A percentile compares a stretch with the other conserved stretches of the same genome.
Evolutionary conservation across 176 grass and related monocot genomes (phyloP).

Genomic region (Oryza longistaminata): DNA sequence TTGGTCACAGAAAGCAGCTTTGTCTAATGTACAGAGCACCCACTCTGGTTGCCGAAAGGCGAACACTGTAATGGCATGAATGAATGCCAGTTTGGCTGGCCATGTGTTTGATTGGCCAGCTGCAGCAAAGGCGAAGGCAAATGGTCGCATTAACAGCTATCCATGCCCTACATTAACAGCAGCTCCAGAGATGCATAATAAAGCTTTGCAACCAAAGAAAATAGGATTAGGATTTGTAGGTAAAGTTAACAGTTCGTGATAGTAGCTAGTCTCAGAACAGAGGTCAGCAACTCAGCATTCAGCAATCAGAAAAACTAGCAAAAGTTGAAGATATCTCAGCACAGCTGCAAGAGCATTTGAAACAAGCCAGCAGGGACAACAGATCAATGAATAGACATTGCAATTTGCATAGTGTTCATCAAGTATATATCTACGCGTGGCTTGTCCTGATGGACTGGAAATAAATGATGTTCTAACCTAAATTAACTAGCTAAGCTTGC

Average conservation of each 20-base stretch:
- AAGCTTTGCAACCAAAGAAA: neutral
- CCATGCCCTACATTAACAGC: neutral
- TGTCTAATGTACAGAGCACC: neutral
- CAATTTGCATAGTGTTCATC: neutral
- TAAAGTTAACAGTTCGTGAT: neutral
- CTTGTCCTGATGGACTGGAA: neutral
- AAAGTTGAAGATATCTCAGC: neutral
- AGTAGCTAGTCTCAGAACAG: neutral
- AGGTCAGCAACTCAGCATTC: neutral
- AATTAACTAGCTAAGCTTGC: constrained; percentile 1
- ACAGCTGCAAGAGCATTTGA: neutral
- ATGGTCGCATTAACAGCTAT: neutral
- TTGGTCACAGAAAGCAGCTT: neutral
- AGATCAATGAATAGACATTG: neutral
- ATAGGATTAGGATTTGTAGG: no score
- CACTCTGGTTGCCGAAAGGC: neutral
- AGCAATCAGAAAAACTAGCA: neutral
- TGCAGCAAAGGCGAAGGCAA: neutral
- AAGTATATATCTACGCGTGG: neutral
- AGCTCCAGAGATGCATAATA: neutral
- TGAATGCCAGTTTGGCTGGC: neutral
- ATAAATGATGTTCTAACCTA: constrained; percentile 2
- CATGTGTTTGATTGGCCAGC: neutral
- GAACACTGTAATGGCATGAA: neutral
- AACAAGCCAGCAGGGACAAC: neutral